These are phyloP conservation scores for Phtheirospermum japonicum DNA, from an alignment of 257 asterid genomes.

Conservation along the genomic window DNA sequence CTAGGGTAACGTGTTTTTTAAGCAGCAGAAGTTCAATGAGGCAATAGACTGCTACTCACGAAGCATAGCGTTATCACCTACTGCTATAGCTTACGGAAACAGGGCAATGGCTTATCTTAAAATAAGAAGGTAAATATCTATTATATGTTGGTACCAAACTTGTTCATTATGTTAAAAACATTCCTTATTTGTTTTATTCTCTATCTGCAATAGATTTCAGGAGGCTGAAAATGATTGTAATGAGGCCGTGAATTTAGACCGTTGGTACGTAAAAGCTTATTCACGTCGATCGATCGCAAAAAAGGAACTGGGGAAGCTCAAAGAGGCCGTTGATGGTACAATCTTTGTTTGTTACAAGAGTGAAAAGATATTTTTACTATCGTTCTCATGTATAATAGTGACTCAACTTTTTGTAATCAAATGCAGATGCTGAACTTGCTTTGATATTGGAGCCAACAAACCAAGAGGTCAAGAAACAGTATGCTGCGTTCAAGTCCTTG, in stretches of 20 bases:
- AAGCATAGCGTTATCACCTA: conserved; percentile 91
- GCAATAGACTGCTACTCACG: conserved; percentile 96
- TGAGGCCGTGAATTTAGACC: conserved; percentile 90
- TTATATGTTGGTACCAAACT: background rate
- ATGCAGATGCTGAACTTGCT: conserved; percentile 84
- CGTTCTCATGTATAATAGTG: conserved; percentile 21
- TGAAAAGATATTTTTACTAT: conserved; percentile 7
- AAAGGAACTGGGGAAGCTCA: conserved; percentile 90
- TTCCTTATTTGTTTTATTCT: background rate
- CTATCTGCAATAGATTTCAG: conserved; percentile 51
- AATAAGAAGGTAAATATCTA: conserved; percentile 54
- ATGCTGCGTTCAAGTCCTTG: conserved; percentile 69
- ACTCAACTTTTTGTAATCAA: conserved; percentile 34
- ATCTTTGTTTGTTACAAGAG: conserved; percentile 19
- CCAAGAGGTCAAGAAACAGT: conserved; percentile 90
- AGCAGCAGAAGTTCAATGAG: conserved; percentile 80
- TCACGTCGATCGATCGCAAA: conserved; percentile 93
- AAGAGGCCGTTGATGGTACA: conserved; percentile 80
- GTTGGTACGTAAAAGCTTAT: conserved; percentile 89
- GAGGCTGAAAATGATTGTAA: conserved; percentile 95
- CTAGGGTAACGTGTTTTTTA: conserved; percentile 87
- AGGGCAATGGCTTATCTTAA: conserved; percentile 95
- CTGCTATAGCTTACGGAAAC: conserved; percentile 92
- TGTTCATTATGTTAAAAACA: conserved; percentile 5
- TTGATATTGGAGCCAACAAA: conserved; percentile 87